Conservation (phyloP, 441 rosid species). For the Euphorbia schlechtendalii region DNA sequence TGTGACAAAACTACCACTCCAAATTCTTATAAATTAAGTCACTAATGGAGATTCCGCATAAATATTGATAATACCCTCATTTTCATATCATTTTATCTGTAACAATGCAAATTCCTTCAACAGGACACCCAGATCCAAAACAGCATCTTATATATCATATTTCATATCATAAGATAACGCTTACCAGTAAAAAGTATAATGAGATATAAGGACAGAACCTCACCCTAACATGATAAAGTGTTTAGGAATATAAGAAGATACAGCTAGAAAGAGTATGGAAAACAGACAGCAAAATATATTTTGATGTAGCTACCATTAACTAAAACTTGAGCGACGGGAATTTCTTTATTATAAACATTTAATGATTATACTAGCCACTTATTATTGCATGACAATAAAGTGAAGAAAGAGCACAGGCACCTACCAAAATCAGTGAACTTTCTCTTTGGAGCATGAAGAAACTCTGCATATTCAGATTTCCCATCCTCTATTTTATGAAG, state of each 20-base stretch:
- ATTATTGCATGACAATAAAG: not conserved
- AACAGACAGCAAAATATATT: not conserved
- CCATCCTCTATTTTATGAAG: conserved; percentile 86
- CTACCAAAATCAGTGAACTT: conserved; percentile 76
- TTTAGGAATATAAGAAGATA: not conserved
- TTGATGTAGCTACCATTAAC: not conserved
- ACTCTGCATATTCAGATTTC: conserved; percentile 76
- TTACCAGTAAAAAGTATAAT: not conserved
- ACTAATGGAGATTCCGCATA: not conserved
- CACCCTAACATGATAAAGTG: not conserved
- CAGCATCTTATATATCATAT: not conserved
- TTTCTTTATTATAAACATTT: not conserved
- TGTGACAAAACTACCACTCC: not conserved
- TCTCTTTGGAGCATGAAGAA: conserved; percentile 88
- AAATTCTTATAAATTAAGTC: not conserved
- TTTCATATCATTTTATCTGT: not conserved
- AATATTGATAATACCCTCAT: too few relatives aligned
- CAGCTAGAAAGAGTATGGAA: not conserved
- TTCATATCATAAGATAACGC: not conserved
- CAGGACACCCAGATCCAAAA: not conserved
- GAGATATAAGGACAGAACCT: not conserved
- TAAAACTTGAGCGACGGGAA: not conserved
- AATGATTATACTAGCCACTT: not conserved
- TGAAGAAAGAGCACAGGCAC: conserved; percentile 6
- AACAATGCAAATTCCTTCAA: not conserved